These are phyloP conservation scores for Silene conica DNA, from an alignment of 148 eudicot genomes.

Conservation along the genomic window DNA sequence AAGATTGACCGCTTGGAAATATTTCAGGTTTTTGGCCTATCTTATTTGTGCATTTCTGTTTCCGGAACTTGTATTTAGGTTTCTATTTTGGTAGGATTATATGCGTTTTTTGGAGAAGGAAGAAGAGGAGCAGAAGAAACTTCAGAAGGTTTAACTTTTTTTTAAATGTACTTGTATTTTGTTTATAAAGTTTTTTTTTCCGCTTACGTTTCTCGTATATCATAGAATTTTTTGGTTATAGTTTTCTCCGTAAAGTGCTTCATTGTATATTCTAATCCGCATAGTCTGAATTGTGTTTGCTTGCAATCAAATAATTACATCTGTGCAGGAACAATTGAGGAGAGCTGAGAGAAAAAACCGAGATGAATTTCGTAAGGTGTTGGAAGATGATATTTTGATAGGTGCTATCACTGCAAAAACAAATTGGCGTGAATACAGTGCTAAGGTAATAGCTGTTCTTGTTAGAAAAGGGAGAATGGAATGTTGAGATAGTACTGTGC, in stretches of 20 bases:
- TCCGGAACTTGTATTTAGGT: conserved; percentile 13
- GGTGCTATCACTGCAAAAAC: conserved; percentile 80
- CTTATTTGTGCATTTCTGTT: not conserved
- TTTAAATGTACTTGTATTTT: not conserved
- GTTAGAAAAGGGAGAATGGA: not conserved
- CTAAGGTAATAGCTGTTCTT: conserved; percentile 42
- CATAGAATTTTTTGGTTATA: not conserved
- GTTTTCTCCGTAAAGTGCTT: not conserved
- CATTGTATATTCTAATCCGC: not conserved
- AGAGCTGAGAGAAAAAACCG: conserved; percentile 86
- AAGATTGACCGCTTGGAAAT: conserved; percentile 87
- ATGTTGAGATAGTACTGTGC: not conserved
- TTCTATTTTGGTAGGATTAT: conserved; percentile 61
- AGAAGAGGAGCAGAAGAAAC: conserved; percentile 84
- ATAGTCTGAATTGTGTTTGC: conserved; percentile 10
- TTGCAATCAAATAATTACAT: not conserved
- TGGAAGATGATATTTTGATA: conserved; percentile 65
- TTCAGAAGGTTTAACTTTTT: conserved; percentile 53
- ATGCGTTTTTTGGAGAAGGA: conserved; percentile 92
- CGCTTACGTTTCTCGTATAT: not conserved
- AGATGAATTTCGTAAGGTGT: conserved; percentile 82
- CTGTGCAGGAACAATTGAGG: conserved; percentile 65
- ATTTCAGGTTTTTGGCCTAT: conserved; percentile 50
- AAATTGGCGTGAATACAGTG: conserved; percentile 80
- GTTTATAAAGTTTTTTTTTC: not conserved